Conservation (phyloP, 2,329 filamentous ascomycete genomes). For the Colletotrichum salicis region DNA sequence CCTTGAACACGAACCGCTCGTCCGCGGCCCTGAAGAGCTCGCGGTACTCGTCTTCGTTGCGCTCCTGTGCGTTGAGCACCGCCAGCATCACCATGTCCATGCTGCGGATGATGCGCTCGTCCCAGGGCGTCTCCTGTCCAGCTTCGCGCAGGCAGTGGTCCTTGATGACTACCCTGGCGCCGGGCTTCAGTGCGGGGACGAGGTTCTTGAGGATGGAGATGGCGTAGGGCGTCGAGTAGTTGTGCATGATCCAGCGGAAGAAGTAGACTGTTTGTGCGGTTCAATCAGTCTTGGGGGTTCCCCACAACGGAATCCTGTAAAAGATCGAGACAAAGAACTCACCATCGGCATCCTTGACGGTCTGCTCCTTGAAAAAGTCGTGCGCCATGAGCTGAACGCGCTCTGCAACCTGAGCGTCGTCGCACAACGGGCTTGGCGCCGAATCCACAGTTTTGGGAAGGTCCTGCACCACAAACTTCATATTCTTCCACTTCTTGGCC, state of each 20-base stretch:
- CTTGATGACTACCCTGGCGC: conserved; percentile 41
- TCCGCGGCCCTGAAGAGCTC: conserved; percentile 56
- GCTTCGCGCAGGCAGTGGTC: conserved; percentile 51
- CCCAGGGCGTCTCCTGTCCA: conserved; percentile 53
- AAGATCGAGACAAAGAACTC: neutral
- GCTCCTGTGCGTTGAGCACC: conserved; percentile 62
- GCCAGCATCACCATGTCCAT: conserved; percentile 66
- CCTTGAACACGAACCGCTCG: conserved; percentile 55
- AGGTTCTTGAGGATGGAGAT: conserved; percentile 46
- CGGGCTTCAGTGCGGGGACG: conserved; percentile 50
- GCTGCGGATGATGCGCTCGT: conserved; percentile 58
- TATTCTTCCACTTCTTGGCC: conserved; percentile 56
- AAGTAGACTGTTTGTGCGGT: conserved; percentile 49
- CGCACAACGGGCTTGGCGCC: conserved; percentile 34
- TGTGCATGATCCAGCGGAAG: conserved; percentile 56
- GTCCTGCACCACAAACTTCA: conserved; percentile 49
- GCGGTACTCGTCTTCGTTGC: conserved; percentile 57
- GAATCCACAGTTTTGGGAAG: conserved; percentile 33
- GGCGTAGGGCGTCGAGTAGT: conserved; percentile 53
- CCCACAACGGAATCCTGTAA: neutral
- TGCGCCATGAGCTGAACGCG: conserved; percentile 36
- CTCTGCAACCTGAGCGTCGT: conserved; percentile 19
- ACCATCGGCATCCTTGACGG: conserved; percentile 42
- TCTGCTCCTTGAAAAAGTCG: conserved; percentile 38
- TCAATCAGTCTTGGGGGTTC: neutral